Percentiles rank a stretch among this genome's conserved stretches.
Conservation (phyloP, 169 alveolate genomes). For the Eimeria acervulina region DNA sequence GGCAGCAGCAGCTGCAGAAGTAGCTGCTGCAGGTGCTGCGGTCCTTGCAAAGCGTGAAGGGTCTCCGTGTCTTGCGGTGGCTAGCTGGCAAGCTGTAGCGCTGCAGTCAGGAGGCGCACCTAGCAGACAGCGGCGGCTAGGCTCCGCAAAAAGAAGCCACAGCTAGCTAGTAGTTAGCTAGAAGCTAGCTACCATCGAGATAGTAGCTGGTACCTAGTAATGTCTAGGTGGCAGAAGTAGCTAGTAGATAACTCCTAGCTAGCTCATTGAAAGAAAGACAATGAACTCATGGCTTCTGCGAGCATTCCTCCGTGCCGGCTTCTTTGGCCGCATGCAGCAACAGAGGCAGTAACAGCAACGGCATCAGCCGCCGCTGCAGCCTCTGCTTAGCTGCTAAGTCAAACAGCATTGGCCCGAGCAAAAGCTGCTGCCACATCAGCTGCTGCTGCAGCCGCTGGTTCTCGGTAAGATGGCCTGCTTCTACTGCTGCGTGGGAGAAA, state of each 20-base stretch:
- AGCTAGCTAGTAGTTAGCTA: neutral
- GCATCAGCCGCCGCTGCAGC: neutral
- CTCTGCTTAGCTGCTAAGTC: neutral
- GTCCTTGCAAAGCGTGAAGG: neutral
- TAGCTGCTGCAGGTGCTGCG: conserved; percentile 17
- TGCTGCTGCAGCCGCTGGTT: neutral
- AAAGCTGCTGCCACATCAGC: neutral
- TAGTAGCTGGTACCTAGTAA: too few species aligned
- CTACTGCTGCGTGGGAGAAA: neutral
- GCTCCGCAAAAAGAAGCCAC: neutral
- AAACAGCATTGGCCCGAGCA: neutral
- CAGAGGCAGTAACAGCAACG: neutral
- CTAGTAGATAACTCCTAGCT: too few species aligned
- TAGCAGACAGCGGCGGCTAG: neutral
- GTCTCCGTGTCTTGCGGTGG: neutral
- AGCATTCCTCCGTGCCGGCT: neutral
- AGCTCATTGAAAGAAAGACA: neutral
- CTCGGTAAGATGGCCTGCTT: neutral
- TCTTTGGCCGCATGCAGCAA: neutral
- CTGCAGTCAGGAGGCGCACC: neutral
- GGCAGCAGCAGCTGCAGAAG: neutral
- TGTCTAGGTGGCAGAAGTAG: too few species aligned
- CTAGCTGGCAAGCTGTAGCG: neutral
- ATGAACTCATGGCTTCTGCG: neutral
- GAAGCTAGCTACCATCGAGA: too few species aligned